These are phyloP conservation scores for Sporothrix protearum DNA, from an alignment of 2,329 filamentous ascomycete species.

Conservation along the genomic window DNA sequence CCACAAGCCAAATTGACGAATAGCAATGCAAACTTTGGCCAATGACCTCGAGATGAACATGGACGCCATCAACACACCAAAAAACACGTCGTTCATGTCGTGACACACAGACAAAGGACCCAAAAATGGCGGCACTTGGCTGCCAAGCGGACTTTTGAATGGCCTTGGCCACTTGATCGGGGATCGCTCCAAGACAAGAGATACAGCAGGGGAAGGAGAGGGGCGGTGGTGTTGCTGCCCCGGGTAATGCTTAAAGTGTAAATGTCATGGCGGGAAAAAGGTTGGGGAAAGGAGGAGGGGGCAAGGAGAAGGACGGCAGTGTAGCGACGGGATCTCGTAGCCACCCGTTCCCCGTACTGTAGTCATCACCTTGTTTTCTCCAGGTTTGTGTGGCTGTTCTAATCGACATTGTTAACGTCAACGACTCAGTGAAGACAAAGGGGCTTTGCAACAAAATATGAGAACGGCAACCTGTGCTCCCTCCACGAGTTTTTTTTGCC, in stretches of 20 bases:
- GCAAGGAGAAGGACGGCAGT: neutral
- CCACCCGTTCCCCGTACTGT: neutral
- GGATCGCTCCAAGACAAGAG: neutral
- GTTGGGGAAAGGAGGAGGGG: neutral
- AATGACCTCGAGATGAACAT: neutral
- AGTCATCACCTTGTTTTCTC: neutral
- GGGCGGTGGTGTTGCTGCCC: neutral
- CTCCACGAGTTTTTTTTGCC: neutral
- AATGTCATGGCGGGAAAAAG: neutral
- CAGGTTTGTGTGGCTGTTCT: neutral
- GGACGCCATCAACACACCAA: neutral
- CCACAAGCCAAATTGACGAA: neutral
- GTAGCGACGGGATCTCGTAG: neutral
- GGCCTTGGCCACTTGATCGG: slow-evolving; percentile 11
- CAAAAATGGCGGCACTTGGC: neutral
- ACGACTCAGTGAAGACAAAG: neutral
- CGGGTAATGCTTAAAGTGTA: neutral
- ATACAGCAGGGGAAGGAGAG: slow-evolving; percentile 1
- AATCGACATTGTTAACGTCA: neutral
- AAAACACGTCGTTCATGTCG: neutral
- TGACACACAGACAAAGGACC: neutral
- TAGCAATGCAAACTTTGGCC: neutral
- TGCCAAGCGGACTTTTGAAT: neutral
- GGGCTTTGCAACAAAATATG: neutral
- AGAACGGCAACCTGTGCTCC: neutral